Evolutionary conservation across 192 early-diverging fungal species (phyloP).

Genomic region (Geranomyces variabilis): DNA sequence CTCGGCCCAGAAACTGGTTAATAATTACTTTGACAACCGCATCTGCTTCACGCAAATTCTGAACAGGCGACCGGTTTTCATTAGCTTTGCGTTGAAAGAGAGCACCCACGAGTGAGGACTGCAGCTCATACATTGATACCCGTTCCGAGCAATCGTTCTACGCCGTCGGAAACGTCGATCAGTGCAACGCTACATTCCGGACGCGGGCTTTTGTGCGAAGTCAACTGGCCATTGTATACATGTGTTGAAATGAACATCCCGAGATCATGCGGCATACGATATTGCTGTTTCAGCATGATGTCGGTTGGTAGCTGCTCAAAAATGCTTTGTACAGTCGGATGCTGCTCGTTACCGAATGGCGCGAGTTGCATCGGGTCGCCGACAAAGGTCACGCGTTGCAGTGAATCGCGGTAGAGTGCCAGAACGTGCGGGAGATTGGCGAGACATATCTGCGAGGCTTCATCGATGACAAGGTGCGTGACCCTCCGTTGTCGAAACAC

Average conservation of each 20-base stretch:
- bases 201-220: constrained; percentile 8
- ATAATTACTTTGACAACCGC: constrained; percentile 14
- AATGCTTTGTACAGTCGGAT: constrained; percentile 19
- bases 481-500: not conserved
- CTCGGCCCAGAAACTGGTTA: constrained; percentile 15
- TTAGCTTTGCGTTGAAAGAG: not conserved
- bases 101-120: not conserved
- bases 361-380: constrained; percentile 28
- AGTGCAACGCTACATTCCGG: constrained; percentile 6
- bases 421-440: constrained; percentile 14
- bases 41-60: constrained; percentile 14
- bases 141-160: not conserved
- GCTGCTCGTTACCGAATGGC: constrained; percentile 20
- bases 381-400: constrained; percentile 23
- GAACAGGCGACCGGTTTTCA: not conserved
- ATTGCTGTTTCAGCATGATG: constrained; percentile 20
- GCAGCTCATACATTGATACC: not conserved
- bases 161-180: constrained; percentile 3
- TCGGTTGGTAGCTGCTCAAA: constrained; percentile 9
- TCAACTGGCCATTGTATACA: constrained; percentile 14
- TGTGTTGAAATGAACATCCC: constrained; percentile 13
- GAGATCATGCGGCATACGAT: constrained; percentile 20
- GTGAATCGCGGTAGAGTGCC: constrained; percentile 2
- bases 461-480: constrained; percentile 23
- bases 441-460: constrained; percentile 18